A percentile compares a stretch with the other conserved stretches of the same genome.
Conservation (phyloP, 2,329 filamentous ascomycete genomes). For the Aspergillus udagawae region DNA sequence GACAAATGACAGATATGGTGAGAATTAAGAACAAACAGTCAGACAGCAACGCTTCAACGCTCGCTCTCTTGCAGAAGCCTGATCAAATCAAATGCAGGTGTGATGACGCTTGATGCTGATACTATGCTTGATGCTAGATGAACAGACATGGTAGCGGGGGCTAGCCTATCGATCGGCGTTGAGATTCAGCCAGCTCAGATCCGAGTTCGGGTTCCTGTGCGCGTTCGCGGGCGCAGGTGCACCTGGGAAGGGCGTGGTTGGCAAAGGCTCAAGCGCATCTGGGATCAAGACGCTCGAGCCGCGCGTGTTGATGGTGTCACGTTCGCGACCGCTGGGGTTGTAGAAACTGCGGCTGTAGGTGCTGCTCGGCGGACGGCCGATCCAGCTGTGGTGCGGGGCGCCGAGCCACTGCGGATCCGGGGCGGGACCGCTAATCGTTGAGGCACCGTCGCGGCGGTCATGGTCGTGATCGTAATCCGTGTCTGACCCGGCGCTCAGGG, state of each 20-base stretch:
- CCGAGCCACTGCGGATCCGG: conserved; percentile 18
- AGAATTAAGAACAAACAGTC: not conserved
- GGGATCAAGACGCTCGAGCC: conserved; percentile 34
- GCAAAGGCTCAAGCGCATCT: conserved; percentile 21
- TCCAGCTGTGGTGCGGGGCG: conserved; percentile 24
- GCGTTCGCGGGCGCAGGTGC: conserved; percentile 3
- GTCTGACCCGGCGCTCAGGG: conserved; percentile 36
- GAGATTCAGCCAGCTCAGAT: conserved; percentile 45
- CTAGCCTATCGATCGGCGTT: conserved; percentile 22
- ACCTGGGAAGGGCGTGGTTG: not conserved
- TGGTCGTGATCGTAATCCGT: conserved; percentile 28
- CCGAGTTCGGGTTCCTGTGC: conserved; percentile 29
- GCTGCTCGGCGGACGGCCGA: conserved; percentile 38
- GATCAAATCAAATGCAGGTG: conserved; percentile 7
- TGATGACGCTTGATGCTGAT: not conserved
- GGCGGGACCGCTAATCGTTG: conserved; percentile 14
- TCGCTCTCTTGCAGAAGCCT: conserved; percentile 3
- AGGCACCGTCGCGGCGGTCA: conserved; percentile 14
- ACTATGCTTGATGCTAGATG: not conserved
- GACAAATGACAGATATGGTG: not conserved
- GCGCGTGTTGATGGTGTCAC: conserved; percentile 19
- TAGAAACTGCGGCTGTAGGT: conserved; percentile 40
- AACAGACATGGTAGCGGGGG: not conserved
- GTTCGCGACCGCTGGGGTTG: conserved; percentile 22
- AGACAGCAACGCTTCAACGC: conserved; percentile 8